Base-by-base conservation (phyloP, 495 filamentous ascomycete species). In the Penicillium flavigenum region DNA sequence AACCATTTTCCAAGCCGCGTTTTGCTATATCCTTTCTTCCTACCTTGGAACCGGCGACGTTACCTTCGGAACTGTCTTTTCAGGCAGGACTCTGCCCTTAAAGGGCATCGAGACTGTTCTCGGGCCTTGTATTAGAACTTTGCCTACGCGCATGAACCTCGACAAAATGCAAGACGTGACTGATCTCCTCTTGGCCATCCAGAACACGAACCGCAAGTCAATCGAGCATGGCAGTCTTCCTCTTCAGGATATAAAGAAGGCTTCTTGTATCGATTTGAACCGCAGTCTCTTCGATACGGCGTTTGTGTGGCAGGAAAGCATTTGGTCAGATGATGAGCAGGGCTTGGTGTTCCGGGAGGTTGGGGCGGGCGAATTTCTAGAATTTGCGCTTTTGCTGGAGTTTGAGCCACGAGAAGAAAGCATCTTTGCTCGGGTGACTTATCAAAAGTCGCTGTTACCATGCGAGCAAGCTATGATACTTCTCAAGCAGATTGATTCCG, bases 281-380 rank as follows among this genome's bases (percentile, higher is more conserved):
- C 67, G 75, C 29, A 65, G 63, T 7, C 67, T 90, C 3, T 93
- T 90, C 57, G 87, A 92, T 51, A 80, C 84, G 0, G 74, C 92
- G 2, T 77, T 93, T 47, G 84, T 90, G 6, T 95, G 90, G 78
- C 90, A 95, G 57, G 84, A 93, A 65, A 85, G 83, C 2, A 68
- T 86, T 10, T 63, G 78, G 39, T 75, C 66, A 16, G 63, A 72
- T 14, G 64, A 71, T 12, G 60, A 63, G 0, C 55, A 59, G 2
- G 41, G 58, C 19, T 48, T 59, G 11, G 27, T 61, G 8, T 76
- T 91, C 12, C 61, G 50, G 20, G 70, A 85, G 49, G 66, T 84
- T 2, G 77, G 76, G 48, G 80, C 81, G 47, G 74, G 72, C 11
- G 90, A 94, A 60, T 80, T 80, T 49, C 74, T 92, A 31, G 90